Percentiles rank a stretch among this genome's conserved stretches.
Evolutionary conservation across 78 protist species (phyloP).

Genomic region (Goniomonas avonlea): DNA sequence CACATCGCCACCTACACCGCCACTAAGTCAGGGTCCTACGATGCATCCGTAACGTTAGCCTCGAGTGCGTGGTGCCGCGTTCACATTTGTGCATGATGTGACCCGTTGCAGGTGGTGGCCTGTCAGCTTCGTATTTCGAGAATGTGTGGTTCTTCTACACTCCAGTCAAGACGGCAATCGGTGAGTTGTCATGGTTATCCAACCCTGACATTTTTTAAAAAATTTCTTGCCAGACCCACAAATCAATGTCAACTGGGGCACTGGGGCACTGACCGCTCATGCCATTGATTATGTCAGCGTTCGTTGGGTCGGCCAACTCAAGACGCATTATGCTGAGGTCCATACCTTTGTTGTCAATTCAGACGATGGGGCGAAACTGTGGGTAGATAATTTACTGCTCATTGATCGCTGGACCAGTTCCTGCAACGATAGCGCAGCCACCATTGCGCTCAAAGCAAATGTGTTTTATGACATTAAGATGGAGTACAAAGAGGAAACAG

Average conservation of each 20-base stretch:
- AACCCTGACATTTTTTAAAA: no score
- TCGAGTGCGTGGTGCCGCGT: no score
- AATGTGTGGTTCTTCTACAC: conserved; percentile 23
- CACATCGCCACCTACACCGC: conserved; percentile 3
- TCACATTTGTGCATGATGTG: no score
- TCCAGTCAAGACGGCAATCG: conserved; percentile 1
- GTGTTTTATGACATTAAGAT: conserved; percentile 7
- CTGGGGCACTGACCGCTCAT: not conserved
- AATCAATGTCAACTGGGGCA: conserved; percentile 17
- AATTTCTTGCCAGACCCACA: no score
- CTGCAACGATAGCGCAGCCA: conserved; percentile 19
- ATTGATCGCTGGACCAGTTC: not conserved
- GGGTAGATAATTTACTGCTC: conserved; percentile 9
- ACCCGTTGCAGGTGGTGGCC: conserved; percentile 15
- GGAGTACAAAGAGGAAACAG: conserved; percentile 17
- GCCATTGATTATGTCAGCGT: conserved; percentile 3
- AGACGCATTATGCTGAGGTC: not conserved
- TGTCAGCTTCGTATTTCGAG: conserved; percentile 5
- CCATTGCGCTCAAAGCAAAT: conserved; percentile 13
- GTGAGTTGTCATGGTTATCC: no score
- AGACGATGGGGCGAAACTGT: conserved; percentile 16
- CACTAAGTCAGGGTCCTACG: conserved; percentile 9
- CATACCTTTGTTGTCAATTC: conserved; percentile 3
- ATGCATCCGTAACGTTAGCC: conserved; percentile 7
- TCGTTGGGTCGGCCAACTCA: conserved; percentile 16